Evolutionary conservation across 371 early-diverging fungal species (phyloP), one percentile per base, ranked within the genome.

Genomic region (Mortierella sp.): DNA sequence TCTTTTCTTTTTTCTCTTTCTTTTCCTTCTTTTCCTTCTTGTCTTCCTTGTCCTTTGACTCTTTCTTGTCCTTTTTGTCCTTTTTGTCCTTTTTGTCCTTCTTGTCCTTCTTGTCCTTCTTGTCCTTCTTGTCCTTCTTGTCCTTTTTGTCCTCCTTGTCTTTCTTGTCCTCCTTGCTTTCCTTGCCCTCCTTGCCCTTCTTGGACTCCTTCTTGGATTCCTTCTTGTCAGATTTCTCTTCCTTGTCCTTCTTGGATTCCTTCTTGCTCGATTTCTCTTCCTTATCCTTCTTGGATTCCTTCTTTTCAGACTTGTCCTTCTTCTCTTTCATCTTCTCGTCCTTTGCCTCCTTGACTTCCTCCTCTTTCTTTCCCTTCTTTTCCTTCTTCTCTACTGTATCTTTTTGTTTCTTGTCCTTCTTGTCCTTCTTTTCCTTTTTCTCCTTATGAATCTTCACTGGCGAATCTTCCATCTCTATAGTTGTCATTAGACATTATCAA

Each of bases 91-190:
- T 29, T 32, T 54, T 31, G 5, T 66, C 58, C 3, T 64, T 19
- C n/a, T n/a, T n/a, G n/a, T n/a, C n/a, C n/a, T n/a, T n/a, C 35
- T 49, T 45, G 13, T 47, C 54, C 31, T 54, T 29, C 64, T 61
- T 58, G 3, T 37, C 43, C 43, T 65, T 31, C 34, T 64, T 59
- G n/a, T 57, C 53, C 43, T 81, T 66, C 40, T 76, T 61, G 26
- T 58, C 56, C 34, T 78, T 61, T 54, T 67, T 58, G 32, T 60
- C 49, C 2, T 76, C 64, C 49, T 79, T 69, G 10, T 57, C 58
- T 8, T 60, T 35, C 67, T 55, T 61, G 1, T 60, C 68, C 35
- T 67, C 42, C 64, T 65, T 61, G 3, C 57, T 45, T 13, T 43
- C 17, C 56, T 60, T 37, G 13, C 59, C 35, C 57, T 26, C 66